phyloP scores from a whole-genome alignment of 2,329 filamentous ascomycete genomes.

The Eutypa lata region DNA sequence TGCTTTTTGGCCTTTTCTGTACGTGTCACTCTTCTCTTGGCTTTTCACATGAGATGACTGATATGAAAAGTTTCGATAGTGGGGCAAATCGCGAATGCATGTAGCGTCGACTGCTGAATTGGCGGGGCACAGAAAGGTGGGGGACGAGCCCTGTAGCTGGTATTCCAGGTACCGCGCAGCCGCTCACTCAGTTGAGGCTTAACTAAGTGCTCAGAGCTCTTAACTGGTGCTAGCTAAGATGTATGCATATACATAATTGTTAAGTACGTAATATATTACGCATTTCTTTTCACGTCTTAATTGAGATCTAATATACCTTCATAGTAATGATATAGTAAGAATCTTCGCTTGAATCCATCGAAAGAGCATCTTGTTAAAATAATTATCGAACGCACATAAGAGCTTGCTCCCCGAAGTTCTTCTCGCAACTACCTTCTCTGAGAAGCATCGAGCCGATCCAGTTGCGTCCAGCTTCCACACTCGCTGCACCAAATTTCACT shows the following conservation, averaged over 20 bases:
- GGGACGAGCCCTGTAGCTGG: constrained; percentile 22
- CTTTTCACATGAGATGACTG: background rate
- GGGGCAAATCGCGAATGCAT: background rate
- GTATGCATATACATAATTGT: too few species aligned
- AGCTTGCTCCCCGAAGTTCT: constrained; percentile 75
- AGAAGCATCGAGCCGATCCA: constrained; percentile 78
- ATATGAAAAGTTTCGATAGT: constrained; percentile 1
- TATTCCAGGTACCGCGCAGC: too few species aligned
- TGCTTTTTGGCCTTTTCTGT: background rate
- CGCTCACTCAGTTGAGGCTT: too few species aligned
- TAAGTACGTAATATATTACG: too few species aligned
- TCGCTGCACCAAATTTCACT: constrained; percentile 83
- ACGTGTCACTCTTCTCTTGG: background rate
- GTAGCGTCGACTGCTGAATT: background rate
- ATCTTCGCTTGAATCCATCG: too few species aligned
- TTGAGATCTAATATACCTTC: too few species aligned
- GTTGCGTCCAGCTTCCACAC: constrained; percentile 74
- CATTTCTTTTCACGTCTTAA: too few species aligned
- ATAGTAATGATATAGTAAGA: too few species aligned
- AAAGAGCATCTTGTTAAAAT: too few species aligned
- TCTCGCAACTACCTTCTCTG: constrained; percentile 68
- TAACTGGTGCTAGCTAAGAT: constrained; percentile 15
- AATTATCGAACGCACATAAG: constrained; percentile 68
- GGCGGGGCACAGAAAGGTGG: constrained; percentile 34
- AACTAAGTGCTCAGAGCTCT: too few species aligned